Base-by-base conservation (phyloP, 352 stramenopile genomes). In the Phytophthora hibernalis region DNA sequence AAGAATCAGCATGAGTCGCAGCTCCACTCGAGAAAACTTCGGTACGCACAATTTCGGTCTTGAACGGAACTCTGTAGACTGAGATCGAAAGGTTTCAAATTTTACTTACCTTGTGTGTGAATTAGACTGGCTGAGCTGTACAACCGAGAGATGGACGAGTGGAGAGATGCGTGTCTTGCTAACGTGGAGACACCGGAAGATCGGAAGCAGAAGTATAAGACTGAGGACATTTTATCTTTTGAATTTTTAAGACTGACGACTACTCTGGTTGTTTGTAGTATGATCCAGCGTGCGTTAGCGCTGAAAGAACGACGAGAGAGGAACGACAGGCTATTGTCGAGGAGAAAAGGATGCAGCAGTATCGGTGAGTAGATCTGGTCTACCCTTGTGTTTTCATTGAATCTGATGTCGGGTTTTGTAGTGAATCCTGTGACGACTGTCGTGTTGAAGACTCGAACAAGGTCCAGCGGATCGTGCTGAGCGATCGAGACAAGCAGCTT, bases 141-240 rank as follows among this genome's bases (percentile, higher is more conserved):
- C 50, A 93, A 92, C 33, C 57, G 76, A 28, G 86, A 95, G 72
- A 89, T 92, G 79, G 84, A 90, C 16, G 47, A 75, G 71, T 95
- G 86, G 86, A 84, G 82, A 65, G 64, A 82, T 21, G 74, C 68
- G 33, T 93, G 79, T 61, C 51, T 92, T 15, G 69, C 73, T 13
- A 92, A 91, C 49, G 71, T 91, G 28, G 86, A 95, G 79, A 92
- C 86, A 0, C 81, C 79, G 6, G 86, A 95, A 35, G 84, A 93
- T 20, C 75, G 86, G 56, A 95, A 95, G 57, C 75, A 87, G 52
- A 92, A 90, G 84, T 93, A 61, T 10, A 52, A n/a, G n/a, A n/a
- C n/a, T n/a, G n/a, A n/a, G n/a, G n/a, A n/a, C n/a, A n/a, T n/a
- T n/a, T n/a, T n/a, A n/a, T n/a, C n/a, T n/a, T 22, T 20, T 16